Conservation (phyloP, 1,139 yeast genomes). For the Magnusiomyces fungicola region DNA sequence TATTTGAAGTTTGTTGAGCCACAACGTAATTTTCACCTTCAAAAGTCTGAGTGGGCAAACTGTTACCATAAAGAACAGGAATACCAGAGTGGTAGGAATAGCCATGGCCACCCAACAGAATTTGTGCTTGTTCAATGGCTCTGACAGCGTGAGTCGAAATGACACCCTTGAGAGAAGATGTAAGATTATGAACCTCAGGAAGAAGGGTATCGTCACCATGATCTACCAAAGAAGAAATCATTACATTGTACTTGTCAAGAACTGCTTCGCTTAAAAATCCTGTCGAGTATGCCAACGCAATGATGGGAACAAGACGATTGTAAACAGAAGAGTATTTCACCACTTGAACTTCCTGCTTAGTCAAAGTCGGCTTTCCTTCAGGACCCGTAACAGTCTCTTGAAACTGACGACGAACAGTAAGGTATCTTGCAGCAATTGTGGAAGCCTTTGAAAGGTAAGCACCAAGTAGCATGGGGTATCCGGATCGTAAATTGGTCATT, state of each 20-base stretch:
- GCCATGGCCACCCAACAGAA: constrained; percentile 41
- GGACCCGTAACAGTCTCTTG: constrained; percentile 28
- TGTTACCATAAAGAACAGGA: constrained; percentile 36
- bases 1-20: constrained; percentile 12
- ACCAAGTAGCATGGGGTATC: constrained; percentile 67
- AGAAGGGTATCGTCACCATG: constrained; percentile 29
- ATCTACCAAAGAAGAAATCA: constrained; percentile 29
- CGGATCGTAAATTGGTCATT: constrained; percentile 65
- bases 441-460: constrained; percentile 62
- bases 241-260: constrained; percentile 41
- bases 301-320: constrained; percentile 60
- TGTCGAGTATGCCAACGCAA: constrained; percentile 59
- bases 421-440: constrained; percentile 67
- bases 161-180: constrained; percentile 22
- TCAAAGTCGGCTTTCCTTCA: background rate
- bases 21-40: constrained; percentile 15
- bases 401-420: constrained; percentile 73
- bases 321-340: constrained; percentile 70
- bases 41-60: constrained; percentile 12
- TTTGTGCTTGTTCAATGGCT: constrained; percentile 29
- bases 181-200: constrained; percentile 34
- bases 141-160: constrained; percentile 35
- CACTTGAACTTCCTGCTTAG: constrained; percentile 47
- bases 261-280: constrained; percentile 37
- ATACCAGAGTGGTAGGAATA: constrained; percentile 45